phyloP scores from a whole-genome alignment of 108 stramenopile genomes.

The Cyclotella choctawhatcheeana region DNA sequence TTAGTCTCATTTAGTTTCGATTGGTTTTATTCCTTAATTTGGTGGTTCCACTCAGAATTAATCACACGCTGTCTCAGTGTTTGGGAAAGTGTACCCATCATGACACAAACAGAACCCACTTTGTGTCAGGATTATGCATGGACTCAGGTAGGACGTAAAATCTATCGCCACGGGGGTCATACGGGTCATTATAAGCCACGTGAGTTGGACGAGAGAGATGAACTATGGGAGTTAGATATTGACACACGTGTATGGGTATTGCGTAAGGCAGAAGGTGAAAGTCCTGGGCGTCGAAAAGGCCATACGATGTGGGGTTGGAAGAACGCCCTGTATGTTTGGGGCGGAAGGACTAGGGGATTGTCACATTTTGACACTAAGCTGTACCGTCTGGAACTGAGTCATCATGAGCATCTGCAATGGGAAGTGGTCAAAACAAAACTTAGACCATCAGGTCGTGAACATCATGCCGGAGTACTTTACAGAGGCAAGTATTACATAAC shows the following conservation, averaged over 20 bases:
- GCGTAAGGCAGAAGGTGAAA: not conserved
- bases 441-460: conserved; percentile 5
- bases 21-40: too few relatives aligned
- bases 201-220: not conserved
- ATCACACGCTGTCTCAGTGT: too few relatives aligned
- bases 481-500: conserved; percentile 24
- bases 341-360: not conserved
- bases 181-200: not conserved
- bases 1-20: too few relatives aligned
- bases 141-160: conserved; percentile 19
- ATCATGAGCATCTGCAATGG: not conserved
- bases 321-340: conserved; percentile 23
- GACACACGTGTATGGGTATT: conserved; percentile 24
- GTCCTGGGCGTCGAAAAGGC: conserved; percentile 24
- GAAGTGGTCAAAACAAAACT: conserved; percentile 9
- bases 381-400: not conserved
- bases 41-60: too few relatives aligned
- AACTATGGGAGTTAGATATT: conserved; percentile 45
- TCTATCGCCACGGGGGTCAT: conserved; percentile 28
- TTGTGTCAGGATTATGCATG: conserved; percentile 1
- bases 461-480: conserved; percentile 23
- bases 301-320: conserved; percentile 22
- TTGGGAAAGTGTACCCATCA: conserved; percentile 16
- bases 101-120: conserved; percentile 7
- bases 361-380: not conserved